phyloP scores from a whole-genome alignment of 768 basidiomycete species.

The Russula emetica region DNA sequence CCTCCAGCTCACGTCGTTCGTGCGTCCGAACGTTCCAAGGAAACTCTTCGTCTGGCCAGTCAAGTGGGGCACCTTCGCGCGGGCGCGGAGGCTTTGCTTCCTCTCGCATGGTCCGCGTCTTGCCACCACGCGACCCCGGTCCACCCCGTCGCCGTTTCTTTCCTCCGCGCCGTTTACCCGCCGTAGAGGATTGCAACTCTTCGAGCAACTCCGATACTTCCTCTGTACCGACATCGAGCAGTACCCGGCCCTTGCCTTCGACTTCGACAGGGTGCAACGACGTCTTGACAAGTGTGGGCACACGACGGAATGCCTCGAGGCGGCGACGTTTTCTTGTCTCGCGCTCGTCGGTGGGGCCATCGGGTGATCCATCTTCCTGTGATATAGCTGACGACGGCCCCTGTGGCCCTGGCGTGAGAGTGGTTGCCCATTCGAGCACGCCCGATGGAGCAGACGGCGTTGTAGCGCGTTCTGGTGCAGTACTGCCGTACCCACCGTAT shows the following conservation, averaged over 20 bases:
- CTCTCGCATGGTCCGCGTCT: background rate
- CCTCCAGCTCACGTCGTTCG: conserved; percentile 48
- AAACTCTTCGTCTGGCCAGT: conserved; percentile 77
- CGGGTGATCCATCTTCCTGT: conserved; percentile 31
- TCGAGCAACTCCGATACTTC: conserved; percentile 34
- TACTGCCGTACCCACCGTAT: conserved; percentile 60
- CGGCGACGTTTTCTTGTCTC: conserved; percentile 65
- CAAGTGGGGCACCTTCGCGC: conserved; percentile 40
- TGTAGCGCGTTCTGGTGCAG: conserved; percentile 30
- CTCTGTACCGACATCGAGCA: conserved; percentile 52
- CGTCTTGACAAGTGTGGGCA: conserved; percentile 29
- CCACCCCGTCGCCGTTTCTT: conserved; percentile 49
- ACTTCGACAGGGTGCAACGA: conserved; percentile 58
- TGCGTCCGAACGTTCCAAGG: conserved; percentile 68
- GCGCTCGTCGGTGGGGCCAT: conserved; percentile 41
- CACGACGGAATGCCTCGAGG: conserved; percentile 58
- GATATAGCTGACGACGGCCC: conserved; percentile 30
- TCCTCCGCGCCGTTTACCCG: conserved; percentile 39
- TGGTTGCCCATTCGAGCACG: conserved; percentile 51
- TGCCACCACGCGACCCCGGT: conserved; percentile 25
- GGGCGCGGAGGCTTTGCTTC: conserved; percentile 5
- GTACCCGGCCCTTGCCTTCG: conserved; percentile 64
- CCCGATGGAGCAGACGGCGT: conserved; percentile 37
- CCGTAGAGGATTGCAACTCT: conserved; percentile 25
- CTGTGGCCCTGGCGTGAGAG: conserved; percentile 43